These are phyloP conservation scores for Heterobasidion occidentale DNA, from an alignment of 1,284 basidiomycete genomes.

Conservation along the genomic window DNA sequence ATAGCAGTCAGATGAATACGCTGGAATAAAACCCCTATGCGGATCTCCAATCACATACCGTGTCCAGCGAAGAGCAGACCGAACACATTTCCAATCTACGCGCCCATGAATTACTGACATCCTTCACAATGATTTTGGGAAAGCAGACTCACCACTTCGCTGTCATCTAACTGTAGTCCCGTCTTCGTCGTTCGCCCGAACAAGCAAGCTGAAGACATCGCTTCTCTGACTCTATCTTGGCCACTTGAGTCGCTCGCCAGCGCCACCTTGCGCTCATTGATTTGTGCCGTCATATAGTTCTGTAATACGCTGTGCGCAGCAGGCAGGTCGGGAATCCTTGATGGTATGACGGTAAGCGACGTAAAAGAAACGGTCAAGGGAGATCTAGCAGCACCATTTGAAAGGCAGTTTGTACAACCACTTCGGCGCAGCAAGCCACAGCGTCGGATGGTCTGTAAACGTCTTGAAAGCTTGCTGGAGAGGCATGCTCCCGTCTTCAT, in stretches of 20 bases:
- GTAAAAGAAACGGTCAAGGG: too few relatives aligned
- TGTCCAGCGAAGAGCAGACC: slow-evolving; percentile 49
- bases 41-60: slow-evolving; percentile 24
- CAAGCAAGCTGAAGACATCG: slow-evolving; percentile 41
- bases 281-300: slow-evolving; percentile 32
- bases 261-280: slow-evolving; percentile 27
- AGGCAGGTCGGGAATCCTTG: slow-evolving; percentile 17
- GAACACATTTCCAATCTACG: slow-evolving; percentile 46
- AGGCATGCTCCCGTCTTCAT: not conserved
- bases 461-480: slow-evolving; percentile 2
- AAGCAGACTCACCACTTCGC: slow-evolving; percentile 35
- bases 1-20: not conserved
- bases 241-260: slow-evolving; percentile 15
- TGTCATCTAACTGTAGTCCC: slow-evolving; percentile 33
- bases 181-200: slow-evolving; percentile 38
- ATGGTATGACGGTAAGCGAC: not conserved
- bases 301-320: slow-evolving; percentile 21
- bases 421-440: slow-evolving; percentile 23
- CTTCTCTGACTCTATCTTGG: slow-evolving; percentile 10
- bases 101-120: not conserved
- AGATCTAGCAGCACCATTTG: slow-evolving; percentile 20
- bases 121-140: not conserved
- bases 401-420: slow-evolving; percentile 37
- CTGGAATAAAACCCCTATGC: too few relatives aligned
- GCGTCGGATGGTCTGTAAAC: slow-evolving; percentile 1